These are phyloP conservation scores for Ustilago xerochloae DNA, from an alignment of 1,284 basidiomycete species.

Conservation along the genomic window DNA sequence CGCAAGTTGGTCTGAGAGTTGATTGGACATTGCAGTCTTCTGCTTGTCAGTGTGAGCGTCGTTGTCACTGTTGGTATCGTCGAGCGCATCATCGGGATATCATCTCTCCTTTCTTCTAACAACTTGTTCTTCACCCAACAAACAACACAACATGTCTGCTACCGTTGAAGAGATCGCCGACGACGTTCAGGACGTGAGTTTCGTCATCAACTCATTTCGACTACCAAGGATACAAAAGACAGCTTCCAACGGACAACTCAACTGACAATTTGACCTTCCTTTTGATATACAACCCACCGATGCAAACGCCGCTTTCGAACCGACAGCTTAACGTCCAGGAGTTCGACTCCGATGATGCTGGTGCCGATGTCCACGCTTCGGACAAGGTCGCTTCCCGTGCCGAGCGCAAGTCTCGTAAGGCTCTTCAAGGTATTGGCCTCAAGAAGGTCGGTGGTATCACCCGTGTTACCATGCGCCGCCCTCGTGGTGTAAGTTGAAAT, in stretches of 20 bases:
- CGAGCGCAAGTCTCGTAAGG: constrained; percentile 67
- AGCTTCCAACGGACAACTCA: neutral
- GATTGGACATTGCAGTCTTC: constrained; percentile 2
- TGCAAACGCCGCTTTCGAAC: neutral
- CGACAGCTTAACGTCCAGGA: constrained; percentile 70
- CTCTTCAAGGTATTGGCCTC: constrained; percentile 65
- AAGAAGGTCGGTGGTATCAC: constrained; percentile 93
- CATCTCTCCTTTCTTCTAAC: constrained; percentile 14
- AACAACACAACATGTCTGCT: constrained; percentile 43
- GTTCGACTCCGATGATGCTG: constrained; percentile 73
- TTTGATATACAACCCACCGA: neutral
- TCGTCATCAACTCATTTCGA: constrained; percentile 67
- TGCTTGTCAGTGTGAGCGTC: constrained; percentile 6
- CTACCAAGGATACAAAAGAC: neutral
- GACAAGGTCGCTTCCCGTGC: constrained; percentile 84
- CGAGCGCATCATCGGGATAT: neutral
- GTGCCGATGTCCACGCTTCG: constrained; percentile 79
- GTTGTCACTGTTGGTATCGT: constrained; percentile 8
- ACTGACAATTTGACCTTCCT: neutral
- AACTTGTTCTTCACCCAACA: constrained; percentile 7
- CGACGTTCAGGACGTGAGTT: constrained; percentile 72
- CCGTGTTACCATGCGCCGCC: constrained; percentile 90
- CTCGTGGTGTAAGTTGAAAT: constrained; percentile 88
- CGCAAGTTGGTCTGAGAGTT: constrained; percentile 12
- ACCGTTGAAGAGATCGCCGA: constrained; percentile 82